These are phyloP conservation scores for Pelargonium nanum DNA, from an alignment of 345 rosid genomes.

Conservation along the genomic window DNA sequence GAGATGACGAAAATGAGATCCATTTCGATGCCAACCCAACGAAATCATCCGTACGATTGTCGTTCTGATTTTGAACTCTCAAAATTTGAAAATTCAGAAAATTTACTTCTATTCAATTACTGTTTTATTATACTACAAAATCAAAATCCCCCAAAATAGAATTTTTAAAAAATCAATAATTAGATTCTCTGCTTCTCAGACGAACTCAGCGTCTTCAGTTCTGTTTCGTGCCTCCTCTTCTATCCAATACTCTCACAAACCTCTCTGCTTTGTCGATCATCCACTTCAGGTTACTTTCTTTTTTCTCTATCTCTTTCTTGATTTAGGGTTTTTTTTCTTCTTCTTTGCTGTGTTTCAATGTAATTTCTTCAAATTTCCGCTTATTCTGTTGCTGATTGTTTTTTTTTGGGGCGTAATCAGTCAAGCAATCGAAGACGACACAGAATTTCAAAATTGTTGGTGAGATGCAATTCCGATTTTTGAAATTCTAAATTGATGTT, in stretches of 20 bases:
- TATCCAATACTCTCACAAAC: neutral
- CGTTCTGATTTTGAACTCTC: too few relatives aligned
- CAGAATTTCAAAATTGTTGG: neutral
- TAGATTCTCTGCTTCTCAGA: neutral
- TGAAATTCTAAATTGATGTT: too few relatives aligned
- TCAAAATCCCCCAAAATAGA: too few relatives aligned
- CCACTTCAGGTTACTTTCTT: too few relatives aligned
- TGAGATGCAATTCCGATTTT: too few relatives aligned
- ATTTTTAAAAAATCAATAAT: too few relatives aligned
- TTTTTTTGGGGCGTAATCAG: neutral
- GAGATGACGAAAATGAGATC: too few relatives aligned
- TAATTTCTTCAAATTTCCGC: neutral
- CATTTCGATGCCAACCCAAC: too few relatives aligned
- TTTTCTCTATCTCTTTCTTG: neutral
- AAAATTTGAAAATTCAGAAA: too few relatives aligned
- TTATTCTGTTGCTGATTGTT: neutral
- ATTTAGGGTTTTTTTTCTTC: neutral
- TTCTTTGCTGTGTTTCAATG: neutral
- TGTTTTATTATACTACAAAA: too few relatives aligned
- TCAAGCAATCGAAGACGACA: neutral
- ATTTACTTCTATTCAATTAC: too few relatives aligned
- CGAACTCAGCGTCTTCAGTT: neutral
- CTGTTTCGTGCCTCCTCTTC: neutral
- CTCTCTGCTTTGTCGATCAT: neutral
- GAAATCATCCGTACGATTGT: too few relatives aligned